These are phyloP conservation scores for Fusarium goolgardi DNA, from an alignment of 2,329 filamentous ascomycete species.

Conservation along the genomic window DNA sequence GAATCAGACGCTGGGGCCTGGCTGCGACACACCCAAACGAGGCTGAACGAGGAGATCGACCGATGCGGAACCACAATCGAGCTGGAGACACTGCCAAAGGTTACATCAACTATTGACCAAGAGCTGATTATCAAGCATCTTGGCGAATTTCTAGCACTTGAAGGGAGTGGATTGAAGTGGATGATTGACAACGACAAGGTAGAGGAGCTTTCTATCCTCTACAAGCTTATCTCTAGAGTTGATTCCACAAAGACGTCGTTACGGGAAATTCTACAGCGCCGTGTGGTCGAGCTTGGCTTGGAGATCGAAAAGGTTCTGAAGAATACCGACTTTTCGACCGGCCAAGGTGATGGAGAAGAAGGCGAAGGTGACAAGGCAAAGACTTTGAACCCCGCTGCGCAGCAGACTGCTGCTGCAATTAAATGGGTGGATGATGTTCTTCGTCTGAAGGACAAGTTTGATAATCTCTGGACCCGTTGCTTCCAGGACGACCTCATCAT, in stretches of 20 bases:
- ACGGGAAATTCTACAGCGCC: constrained; percentile 75
- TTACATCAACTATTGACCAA: constrained; percentile 80
- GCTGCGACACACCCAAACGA: constrained; percentile 78
- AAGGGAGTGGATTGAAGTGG: constrained; percentile 82
- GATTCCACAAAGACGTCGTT: constrained; percentile 79
- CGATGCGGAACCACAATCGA: constrained; percentile 87
- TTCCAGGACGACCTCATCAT: constrained; percentile 81
- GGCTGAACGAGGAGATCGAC: constrained; percentile 83
- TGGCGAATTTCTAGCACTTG: constrained; percentile 83
- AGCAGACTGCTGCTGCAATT: constrained; percentile 87
- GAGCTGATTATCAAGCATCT: constrained; percentile 84
- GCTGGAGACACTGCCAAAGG: constrained; percentile 75
- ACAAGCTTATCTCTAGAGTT: constrained; percentile 80
- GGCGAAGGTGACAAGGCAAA: constrained; percentile 56
- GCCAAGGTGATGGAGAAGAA: constrained; percentile 59
- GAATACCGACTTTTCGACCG: constrained; percentile 64
- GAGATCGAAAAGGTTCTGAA: constrained; percentile 80
- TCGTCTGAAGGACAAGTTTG: constrained; percentile 87
- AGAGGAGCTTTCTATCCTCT: constrained; percentile 83
- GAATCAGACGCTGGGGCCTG: constrained; percentile 85
- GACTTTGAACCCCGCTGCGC: constrained; percentile 66
- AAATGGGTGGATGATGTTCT: constrained; percentile 96
- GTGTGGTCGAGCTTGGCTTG: constrained; percentile 81
- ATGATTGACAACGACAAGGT: constrained; percentile 93
- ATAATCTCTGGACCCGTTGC: constrained; percentile 77